Conservation (phyloP, 1,284 basidiomycete species). For the Trametes pubescens region DNA sequence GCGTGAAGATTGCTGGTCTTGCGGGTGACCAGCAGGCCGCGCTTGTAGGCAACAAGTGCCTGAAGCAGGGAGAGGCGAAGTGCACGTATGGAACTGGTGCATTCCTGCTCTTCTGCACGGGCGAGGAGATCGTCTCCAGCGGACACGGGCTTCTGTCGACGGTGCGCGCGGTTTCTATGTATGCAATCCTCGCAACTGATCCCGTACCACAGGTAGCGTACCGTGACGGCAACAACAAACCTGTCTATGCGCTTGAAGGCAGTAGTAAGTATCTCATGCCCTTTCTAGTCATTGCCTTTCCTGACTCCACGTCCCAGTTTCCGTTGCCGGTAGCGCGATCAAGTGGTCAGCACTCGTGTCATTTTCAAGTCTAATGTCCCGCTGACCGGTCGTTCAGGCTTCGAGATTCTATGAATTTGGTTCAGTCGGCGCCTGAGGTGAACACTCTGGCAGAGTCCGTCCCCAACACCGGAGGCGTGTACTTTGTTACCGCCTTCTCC, state of each 20-base stretch:
- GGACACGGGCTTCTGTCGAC: constrained; percentile 91
- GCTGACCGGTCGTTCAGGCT: constrained; percentile 54
- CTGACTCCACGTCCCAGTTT: constrained; percentile 59
- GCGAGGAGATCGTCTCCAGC: constrained; percentile 86
- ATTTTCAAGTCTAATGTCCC: constrained; percentile 6
- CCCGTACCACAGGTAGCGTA: constrained; percentile 76
- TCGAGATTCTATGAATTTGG: constrained; percentile 89
- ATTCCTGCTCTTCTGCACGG: constrained; percentile 95
- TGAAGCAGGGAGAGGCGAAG: constrained; percentile 87
- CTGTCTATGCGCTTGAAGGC: constrained; percentile 95
- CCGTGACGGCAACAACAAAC: constrained; percentile 83
- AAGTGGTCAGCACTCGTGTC: constrained; percentile 69
- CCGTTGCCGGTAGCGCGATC: constrained; percentile 94
- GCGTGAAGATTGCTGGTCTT: constrained; percentile 89
- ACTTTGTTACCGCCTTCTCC: constrained; percentile 97
- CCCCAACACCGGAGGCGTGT: constrained; percentile 89
- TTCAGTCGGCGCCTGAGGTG: constrained; percentile 84
- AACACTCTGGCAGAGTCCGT: constrained; percentile 86
- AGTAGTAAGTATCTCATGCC: constrained; percentile 66
- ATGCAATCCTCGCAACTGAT: constrained; percentile 8
- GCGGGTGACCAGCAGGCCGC: constrained; percentile 98
- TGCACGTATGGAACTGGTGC: constrained; percentile 97
- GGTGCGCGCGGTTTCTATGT: constrained; percentile 48
- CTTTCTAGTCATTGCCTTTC: neutral
- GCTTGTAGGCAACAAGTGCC: constrained; percentile 95